These are phyloP conservation scores for Crithidia thermophila DNA, from an alignment of 208 protist species.

Conservation along the genomic window DNA sequence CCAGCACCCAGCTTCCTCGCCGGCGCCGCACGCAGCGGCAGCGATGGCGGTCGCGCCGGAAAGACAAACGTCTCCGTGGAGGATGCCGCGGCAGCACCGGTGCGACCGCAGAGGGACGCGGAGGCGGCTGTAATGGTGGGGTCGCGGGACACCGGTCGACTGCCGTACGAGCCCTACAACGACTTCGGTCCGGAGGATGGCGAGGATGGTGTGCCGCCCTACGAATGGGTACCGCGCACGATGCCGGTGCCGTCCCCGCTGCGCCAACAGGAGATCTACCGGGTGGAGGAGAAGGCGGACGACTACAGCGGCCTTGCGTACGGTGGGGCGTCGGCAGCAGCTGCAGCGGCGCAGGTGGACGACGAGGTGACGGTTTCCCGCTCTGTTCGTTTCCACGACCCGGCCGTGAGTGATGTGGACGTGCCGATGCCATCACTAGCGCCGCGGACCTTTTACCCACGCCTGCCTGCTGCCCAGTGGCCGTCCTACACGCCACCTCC, in stretches of 20 bases:
- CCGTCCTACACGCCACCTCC: background rate
- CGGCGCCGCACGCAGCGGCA: too few relatives aligned
- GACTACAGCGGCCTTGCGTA: too few relatives aligned
- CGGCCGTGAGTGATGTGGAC: background rate
- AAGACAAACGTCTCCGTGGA: too few relatives aligned
- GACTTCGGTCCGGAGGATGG: constrained; percentile 8
- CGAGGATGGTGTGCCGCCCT: constrained; percentile 16
- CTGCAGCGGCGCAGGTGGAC: background rate
- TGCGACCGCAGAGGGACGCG: background rate
- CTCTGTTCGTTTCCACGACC: constrained; percentile 8
- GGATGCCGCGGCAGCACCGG: too few relatives aligned
- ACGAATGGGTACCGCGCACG: constrained; percentile 32
- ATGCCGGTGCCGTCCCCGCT: constrained; percentile 13
- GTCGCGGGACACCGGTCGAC: background rate
- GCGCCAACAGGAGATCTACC: too few relatives aligned
- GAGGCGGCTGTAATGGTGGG: background rate
- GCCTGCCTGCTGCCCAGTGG: constrained; percentile 12
- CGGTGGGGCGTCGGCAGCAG: background rate
- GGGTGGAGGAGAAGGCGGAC: too few relatives aligned
- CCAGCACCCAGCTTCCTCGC: too few relatives aligned
- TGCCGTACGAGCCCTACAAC: constrained; percentile 19
- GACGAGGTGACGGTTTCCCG: too few relatives aligned
- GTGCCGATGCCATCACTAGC: background rate
- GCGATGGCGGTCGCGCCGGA: background rate
- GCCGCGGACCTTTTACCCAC: constrained; percentile 17